Base-by-base conservation (phyloP, 331 rosid species). In the Quercus tomentella region DNA sequence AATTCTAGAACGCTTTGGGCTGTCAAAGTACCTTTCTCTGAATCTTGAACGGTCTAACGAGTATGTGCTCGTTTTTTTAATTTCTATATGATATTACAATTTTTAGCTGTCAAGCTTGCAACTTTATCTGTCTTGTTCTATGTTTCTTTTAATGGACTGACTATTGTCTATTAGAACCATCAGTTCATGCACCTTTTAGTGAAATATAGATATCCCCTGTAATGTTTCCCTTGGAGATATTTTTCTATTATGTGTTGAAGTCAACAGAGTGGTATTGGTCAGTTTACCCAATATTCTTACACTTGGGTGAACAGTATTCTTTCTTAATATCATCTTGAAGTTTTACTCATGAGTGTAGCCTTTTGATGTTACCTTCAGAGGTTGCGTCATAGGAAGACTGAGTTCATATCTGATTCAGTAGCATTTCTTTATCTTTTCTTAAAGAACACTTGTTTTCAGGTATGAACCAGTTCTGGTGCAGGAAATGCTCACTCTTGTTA, bases 401-500 rank as follows among this genome's bases (percentile, higher is more conserved):
- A 61, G 69, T 14, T 62, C 49, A 33, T 62, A 62, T 60, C 21
- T 61, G 52, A 35, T 72, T 57, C 7, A 12, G 17, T 52, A 14
- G 30, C 26, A 25, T 72, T 33, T 26, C 51, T 41, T 66, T 23
- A 77, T 76, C 56, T 26, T 12, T 58, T 41, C 54, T 79, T 56
- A 78, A 10, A 56, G 26, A 17, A 37, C 57, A 43, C 76, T 73
- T 56, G 62, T 87, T 80, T 82, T 66, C 90, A 91, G 96, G 87
- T 82, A 92, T 79, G 99, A 93, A 85, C 88, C 97, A 69, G 87
- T 87, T 84, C 79, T 93, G 86, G 90, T 90, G 56, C 97, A 88
- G 80, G 99, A 96, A 82, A 93, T 96, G 99, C 99, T 96, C 72
- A 88, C 89, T 72, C 93, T 96, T 79, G 85, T 96, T 70, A 92